Evolutionary conservation across 176 grass and related monocot species (phyloP).

Genomic region (Lolium rigidum): DNA sequence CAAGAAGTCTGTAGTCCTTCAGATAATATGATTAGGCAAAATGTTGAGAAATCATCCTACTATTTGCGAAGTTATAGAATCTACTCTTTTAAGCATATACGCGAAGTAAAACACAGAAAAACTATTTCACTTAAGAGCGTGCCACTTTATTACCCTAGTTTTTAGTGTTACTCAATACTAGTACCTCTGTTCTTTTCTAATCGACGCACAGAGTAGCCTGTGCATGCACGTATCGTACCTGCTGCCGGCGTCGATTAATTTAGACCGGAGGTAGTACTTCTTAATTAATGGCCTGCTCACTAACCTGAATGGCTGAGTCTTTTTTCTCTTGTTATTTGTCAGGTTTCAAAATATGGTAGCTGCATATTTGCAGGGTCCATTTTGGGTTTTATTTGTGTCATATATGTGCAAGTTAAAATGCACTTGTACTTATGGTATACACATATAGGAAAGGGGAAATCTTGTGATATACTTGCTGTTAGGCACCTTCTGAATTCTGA

Average conservation of each 20-base stretch:
- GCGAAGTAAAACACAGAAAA: not conserved
- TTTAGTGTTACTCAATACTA: conserved; percentile 32
- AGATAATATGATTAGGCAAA: conserved; percentile 10
- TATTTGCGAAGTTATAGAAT: not conserved
- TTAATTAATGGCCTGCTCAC: not conserved
- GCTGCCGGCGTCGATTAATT: no score
- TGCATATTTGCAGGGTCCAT: no score
- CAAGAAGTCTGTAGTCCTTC: not conserved
- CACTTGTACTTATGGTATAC: no score
- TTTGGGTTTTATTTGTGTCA: no score
- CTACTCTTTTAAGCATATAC: conserved; percentile 5
- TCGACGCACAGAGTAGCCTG: no score
- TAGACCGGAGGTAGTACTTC: no score
- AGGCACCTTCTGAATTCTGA: not conserved
- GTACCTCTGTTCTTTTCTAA: no score
- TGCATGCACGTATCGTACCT: no score
- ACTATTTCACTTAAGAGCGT: not conserved
- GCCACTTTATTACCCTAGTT: not conserved
- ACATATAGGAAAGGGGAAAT: no score
- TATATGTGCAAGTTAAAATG: no score
- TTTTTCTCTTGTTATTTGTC: not conserved
- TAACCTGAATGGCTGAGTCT: conserved; percentile 13
- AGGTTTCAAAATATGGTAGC: no score
- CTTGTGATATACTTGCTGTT: no score
- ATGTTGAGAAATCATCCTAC: conserved; percentile 2